A percentile compares a stretch with the other conserved stretches of the same genome.
These are phyloP conservation scores for Eimeria sp. DNA, from an alignment of 169 alveolate species.

Conservation along the genomic window DNA sequence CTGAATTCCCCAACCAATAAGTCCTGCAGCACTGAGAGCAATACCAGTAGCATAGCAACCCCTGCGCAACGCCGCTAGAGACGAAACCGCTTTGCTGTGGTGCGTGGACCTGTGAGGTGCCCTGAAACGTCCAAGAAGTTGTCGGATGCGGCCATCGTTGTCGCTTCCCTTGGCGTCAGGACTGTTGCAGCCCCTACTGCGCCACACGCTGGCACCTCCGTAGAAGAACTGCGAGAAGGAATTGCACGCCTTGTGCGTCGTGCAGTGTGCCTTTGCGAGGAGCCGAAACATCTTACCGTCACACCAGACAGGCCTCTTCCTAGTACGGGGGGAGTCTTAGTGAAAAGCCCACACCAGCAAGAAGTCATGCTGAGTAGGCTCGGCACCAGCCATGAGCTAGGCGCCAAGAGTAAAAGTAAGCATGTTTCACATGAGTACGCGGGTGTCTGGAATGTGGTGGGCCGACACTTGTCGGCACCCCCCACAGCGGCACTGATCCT, in stretches of 20 bases:
- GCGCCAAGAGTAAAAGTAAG: neutral
- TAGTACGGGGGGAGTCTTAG: neutral
- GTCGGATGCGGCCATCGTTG: neutral
- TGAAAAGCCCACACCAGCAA: neutral
- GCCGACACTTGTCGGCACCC: neutral
- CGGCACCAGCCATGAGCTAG: constrained; percentile 39
- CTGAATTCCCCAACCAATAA: constrained; percentile 59
- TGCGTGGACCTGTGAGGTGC: constrained; percentile 11
- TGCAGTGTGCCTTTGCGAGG: neutral
- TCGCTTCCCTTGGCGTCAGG: neutral
- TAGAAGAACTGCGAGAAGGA: neutral
- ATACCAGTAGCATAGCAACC: constrained; percentile 32
- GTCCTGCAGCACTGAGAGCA: constrained; percentile 25
- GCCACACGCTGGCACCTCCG: neutral
- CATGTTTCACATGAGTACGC: neutral
- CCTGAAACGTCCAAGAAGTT: constrained; percentile 1
- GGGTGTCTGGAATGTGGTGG: neutral
- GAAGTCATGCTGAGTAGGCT: neutral
- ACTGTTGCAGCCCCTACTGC: neutral
- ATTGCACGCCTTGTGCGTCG: neutral
- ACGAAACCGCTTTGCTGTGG: constrained; percentile 9
- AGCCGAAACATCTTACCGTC: constrained; percentile 10
- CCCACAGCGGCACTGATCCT: neutral
- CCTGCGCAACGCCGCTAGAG: neutral
- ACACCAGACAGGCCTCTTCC: neutral